phyloP scores from a whole-genome alignment of 352 stramenopile genomes.

The Bremia lactucae region DNA sequence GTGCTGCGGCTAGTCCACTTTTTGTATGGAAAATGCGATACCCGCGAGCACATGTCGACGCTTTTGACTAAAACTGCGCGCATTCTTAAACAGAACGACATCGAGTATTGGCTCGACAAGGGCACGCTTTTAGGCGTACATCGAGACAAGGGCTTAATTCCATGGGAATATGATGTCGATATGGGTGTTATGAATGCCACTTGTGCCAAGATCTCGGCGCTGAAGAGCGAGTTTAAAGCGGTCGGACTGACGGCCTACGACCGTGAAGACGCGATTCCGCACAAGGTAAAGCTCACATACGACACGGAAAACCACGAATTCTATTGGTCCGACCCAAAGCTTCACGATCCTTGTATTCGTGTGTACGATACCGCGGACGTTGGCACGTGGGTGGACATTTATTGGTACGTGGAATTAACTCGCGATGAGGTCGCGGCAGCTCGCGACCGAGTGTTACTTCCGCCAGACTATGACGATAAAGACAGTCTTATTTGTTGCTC shows the following conservation, averaged over 20 bases:
- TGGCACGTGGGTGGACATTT: slow-evolving; percentile 69
- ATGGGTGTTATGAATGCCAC: slow-evolving; percentile 70
- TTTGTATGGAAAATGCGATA: slow-evolving; percentile 69
- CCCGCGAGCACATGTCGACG: slow-evolving; percentile 49
- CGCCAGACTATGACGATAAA: slow-evolving; percentile 44
- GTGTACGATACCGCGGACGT: slow-evolving; percentile 54
- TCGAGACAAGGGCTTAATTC: slow-evolving; percentile 59
- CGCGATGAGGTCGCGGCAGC: slow-evolving; percentile 29
- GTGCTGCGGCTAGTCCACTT: slow-evolving; percentile 40
- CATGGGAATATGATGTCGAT: slow-evolving; percentile 76
- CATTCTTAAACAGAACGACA: slow-evolving; percentile 47
- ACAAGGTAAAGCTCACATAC: slow-evolving; percentile 79
- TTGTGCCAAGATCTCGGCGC: slow-evolving; percentile 49
- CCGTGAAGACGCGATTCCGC: slow-evolving; percentile 55
- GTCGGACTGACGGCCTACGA: slow-evolving; percentile 60
- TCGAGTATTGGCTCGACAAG: slow-evolving; percentile 82
- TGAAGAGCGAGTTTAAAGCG: slow-evolving; percentile 52
- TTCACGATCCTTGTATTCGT: slow-evolving; percentile 68
- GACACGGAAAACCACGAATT: slow-evolving; percentile 75
- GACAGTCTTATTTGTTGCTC: slow-evolving; percentile 64
- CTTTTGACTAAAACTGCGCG: slow-evolving; percentile 55
- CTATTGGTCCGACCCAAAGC: slow-evolving; percentile 64
- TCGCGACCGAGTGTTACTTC: slow-evolving; percentile 40
- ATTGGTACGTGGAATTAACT: slow-evolving; percentile 68
- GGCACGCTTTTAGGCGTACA: slow-evolving; percentile 61